Percentiles rank a stretch among this genome's conserved stretches.
Evolutionary conservation across 352 stramenopile genomes (phyloP).

Genomic region (Pythium phragmitis): DNA sequence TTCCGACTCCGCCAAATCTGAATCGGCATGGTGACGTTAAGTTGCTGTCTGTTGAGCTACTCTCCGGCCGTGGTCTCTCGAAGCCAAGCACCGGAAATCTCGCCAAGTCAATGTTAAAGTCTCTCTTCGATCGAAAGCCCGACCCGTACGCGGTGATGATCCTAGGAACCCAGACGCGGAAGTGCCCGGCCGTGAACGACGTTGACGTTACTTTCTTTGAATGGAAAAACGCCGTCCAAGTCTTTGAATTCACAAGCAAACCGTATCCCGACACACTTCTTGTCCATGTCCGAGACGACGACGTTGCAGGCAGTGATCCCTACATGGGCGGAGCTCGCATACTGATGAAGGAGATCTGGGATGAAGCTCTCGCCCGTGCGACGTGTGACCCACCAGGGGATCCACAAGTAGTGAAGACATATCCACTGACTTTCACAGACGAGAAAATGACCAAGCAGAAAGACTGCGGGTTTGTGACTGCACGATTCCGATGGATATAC

Average conservation of each 20-base stretch:
- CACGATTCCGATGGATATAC: conserved; percentile 45
- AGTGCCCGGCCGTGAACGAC: conserved; percentile 36
- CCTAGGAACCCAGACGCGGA: conserved; percentile 30
- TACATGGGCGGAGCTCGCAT: conserved; percentile 47
- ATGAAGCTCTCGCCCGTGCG: conserved; percentile 8
- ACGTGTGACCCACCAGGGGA: conserved; percentile 21
- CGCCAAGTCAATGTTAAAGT: conserved; percentile 36
- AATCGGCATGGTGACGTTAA: conserved; percentile 29
- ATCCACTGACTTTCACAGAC: conserved; percentile 34
- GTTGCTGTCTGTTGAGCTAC: conserved; percentile 35
- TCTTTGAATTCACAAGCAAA: conserved; percentile 39
- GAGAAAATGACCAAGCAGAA: conserved; percentile 47
- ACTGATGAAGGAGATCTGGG: conserved; percentile 33
- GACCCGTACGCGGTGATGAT: conserved; percentile 48
- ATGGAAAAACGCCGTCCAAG: conserved; percentile 44
- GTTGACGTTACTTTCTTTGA: conserved; percentile 47
- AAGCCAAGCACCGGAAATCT: conserved; percentile 24
- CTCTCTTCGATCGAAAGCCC: conserved; percentile 41
- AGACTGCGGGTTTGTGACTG: conserved; percentile 33
- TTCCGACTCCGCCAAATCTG: neutral
- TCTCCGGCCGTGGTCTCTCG: conserved; percentile 33
- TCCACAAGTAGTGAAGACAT: conserved; percentile 32
- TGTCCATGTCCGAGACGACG: conserved; percentile 43
- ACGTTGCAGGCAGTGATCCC: conserved; percentile 35
- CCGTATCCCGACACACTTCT: conserved; percentile 32